Base-by-base conservation (phyloP, 129 eudicot genomes). In the Artemisia annua region DNA sequence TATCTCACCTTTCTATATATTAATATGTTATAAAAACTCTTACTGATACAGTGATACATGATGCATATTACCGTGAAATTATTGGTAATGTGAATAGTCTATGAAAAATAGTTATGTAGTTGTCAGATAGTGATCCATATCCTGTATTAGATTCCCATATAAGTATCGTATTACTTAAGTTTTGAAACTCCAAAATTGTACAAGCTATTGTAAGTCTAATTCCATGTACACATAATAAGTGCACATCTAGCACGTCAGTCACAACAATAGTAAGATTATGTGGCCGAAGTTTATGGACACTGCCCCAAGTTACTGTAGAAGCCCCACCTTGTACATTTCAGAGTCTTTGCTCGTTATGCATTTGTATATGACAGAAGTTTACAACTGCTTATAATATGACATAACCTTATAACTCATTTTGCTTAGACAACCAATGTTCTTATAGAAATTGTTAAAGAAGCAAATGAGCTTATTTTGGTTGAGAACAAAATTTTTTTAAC, bases 371-470 rank as follows among this genome's bases (percentile, higher is more conserved):
- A 62, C 71, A 18, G 39, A 44, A 12, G 24, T 19, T 30, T 18
- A 17, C 20, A 50, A 50, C 50, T 50, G 52, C 46, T 74, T 48
- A 35, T 35, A 32, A 11, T 11, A 32, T 74, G 39, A 74, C 19
- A 63, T 17, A 28, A 74, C 24, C 6, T 9, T 50, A 16, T 50
- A 50, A 39, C 52, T 49, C 15, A 62, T 62, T 50, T 62, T 73
- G 43, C 35, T 63, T 61, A 61, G 35, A 62, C 48, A 14, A 44
- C 58, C 50, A 16, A 12, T 73, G 51, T 73, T 62, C 50, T 73
- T 11, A 26, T 28, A 58, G 48, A 13, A 49, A 63, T 30, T 62
- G 44, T 39, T 11, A 39, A 12, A 5, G 18, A 12, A 62, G 5
- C 35, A 50, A 28, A 49, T 48, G 60, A 62, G 20, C 48, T 11